Evolutionary conservation across 495 filamentous ascomycete genomes (phyloP), one percentile per base, ranked within the genome.

Genomic region (Pyronema omphalodes): DNA sequence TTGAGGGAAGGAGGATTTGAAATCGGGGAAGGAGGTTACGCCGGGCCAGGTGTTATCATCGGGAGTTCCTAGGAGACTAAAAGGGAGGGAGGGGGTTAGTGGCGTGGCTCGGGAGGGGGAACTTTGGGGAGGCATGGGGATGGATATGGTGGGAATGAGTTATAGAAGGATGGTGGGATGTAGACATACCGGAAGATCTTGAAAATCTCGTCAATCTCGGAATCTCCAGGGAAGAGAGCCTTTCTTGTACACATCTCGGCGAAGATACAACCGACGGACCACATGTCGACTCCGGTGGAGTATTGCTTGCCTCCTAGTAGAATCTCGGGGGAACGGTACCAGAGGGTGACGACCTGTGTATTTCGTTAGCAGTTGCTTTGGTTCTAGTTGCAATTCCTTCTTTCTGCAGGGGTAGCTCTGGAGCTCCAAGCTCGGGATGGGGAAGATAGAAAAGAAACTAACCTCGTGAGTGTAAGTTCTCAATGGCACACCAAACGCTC

Each of bases 231-330:
- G 75, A 99, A 96, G 9, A 96, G 71, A 6, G 91, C 88, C 70
- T 95, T 96, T 62, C 87, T 83, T 12, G 93, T 99, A 74, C 88
- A 94, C 93, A 99, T 96, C 70, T 99, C 91, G 11, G 93, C 91
- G 68, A 99, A 99, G 69, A 99, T 99, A 67, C 91, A 94, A 41
- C 91, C 91, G 50, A 89, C 80, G 34, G 87, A 94, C 91, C 91
- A 99, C 93, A 99, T 96, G 67, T 99, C 91, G 41, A 99, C 88
- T 57, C 93, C 91, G 44, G 91, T 96, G 18, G 86, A 93, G 72
- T 99, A 99, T 68, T 96, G 91, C 46, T 88, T 84, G 52, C 93
- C 91, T 62, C 91, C 91, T 11, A 99, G 82, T 17, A 99, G 78
- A 66, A 99, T 94, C 68, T 99, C 91, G 0, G 91, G 91, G n/a